Evolutionary conservation across 129 eudicot species (phyloP).

Genomic region (Flaveria trinervia): DNA sequence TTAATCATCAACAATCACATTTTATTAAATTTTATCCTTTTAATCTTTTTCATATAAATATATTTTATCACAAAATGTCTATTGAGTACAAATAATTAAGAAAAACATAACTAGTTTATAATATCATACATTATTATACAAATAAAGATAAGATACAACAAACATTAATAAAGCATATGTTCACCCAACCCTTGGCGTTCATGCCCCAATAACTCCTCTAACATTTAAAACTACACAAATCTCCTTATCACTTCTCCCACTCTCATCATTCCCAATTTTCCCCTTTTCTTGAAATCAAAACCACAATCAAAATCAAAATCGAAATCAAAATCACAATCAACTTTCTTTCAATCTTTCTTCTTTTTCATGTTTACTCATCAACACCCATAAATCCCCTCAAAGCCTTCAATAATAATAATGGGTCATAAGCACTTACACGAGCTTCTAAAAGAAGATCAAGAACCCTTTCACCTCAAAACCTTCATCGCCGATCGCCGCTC

Average conservation of each 20-base stretch:
- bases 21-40: too few relatives aligned
- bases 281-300: constrained; percentile 8
- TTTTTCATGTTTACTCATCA: neutral
- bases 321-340: neutral
- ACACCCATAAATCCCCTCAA: constrained; percentile 2
- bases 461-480: constrained; percentile 67
- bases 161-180: constrained; percentile 11
- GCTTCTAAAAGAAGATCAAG: constrained; percentile 76
- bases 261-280: constrained; percentile 27
- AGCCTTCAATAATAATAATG: constrained; percentile 1
- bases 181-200: constrained; percentile 27
- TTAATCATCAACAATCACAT: too few relatives aligned
- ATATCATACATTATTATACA: neutral
- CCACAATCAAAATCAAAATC: constrained; percentile 9
- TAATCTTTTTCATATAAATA: too few relatives aligned
- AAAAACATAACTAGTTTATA: neutral
- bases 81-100: too few relatives aligned
- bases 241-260: constrained; percentile 36
- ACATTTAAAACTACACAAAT: constrained; percentile 48
- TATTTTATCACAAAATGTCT: too few relatives aligned
- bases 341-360: neutral
- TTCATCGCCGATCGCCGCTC: constrained; percentile 60
- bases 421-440: constrained; percentile 60
- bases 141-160: neutral
- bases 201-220: constrained; percentile 26